Base-by-base conservation (phyloP, 129 eudicot genomes). In the Flaveria trinervia region DNA sequence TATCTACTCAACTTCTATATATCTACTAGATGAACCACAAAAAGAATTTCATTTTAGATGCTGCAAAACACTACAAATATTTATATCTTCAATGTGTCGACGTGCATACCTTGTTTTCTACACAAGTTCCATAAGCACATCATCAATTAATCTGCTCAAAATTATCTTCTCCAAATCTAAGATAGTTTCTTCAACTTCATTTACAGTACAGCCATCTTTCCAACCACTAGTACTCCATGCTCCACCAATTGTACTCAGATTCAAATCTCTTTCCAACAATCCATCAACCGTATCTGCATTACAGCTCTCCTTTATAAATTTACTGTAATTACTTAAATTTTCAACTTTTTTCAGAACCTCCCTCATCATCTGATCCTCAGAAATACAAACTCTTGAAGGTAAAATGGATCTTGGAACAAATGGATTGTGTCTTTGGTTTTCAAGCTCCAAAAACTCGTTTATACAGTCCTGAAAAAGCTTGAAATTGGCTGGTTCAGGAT, bases 161-260 rank as follows among this genome's bases (percentile, higher is more conserved):
- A 92, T 66, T 14, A 82, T 74, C 85, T 88, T 83, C 77, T 89
- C 93, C 77, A 92, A 65, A 70, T 86, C 85, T 41, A 70, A 52
- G 23, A 84, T 83, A 67, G 78, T 75, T 74, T 79, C 83, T 9
- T 89, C 85, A 79, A 89, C 84, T 79, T 89, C 96, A 57, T 79
- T 83, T 51, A 72, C 3, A 25, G 88, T 79, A 80, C 72, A 87
- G 16, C 86, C 85, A 54, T 65, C 73, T 67, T 67, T 84, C 96
- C 97, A 92, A 39, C 96, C 96, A 39, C 65, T 36, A 28, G 74
- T 25, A 61, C 79, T 85, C 96, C 93, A 92, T 22, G 78, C 65
- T 17, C 88, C 76, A 4, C 73, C 82, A 68, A 59, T 61, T 44
- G 89, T 82, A 56, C 68, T 79, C 66, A 79, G 56, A 62, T 52